A percentile compares a stretch with the other conserved stretches of the same genome.
Evolutionary conservation across 1,284 basidiomycete species (phyloP).

Genomic region (Gymnopus androsaceus): DNA sequence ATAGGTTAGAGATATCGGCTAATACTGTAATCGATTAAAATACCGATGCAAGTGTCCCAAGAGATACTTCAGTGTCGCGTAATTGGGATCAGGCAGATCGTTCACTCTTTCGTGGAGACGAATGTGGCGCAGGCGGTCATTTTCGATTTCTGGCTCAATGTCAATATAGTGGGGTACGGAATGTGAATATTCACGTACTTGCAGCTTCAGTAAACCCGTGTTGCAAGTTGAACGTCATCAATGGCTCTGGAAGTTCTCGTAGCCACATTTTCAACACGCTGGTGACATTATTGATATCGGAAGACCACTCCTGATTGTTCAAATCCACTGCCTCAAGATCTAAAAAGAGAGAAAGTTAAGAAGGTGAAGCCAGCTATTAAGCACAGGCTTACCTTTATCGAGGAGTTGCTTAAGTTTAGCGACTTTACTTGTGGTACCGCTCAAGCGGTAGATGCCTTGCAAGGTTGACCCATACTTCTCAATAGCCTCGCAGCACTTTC

Average conservation of each 20-base stretch:
- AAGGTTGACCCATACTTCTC: slow-evolving; percentile 85
- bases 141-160: slow-evolving; percentile 77
- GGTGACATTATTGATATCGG: slow-evolving; percentile 95
- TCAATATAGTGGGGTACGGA: slow-evolving; percentile 11
- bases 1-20: background rate
- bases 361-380: background rate
- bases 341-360: slow-evolving; percentile 38
- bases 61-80: slow-evolving; percentile 95
- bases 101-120: slow-evolving; percentile 96
- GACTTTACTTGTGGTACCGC: slow-evolving; percentile 90
- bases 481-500: slow-evolving; percentile 90
- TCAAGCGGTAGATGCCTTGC: slow-evolving; percentile 93
- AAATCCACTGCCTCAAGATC: slow-evolving; percentile 87
- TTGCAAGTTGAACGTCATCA: slow-evolving; percentile 85
- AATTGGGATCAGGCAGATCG: slow-evolving; percentile 96
- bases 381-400: slow-evolving; percentile 75
- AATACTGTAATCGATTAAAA: slow-evolving; percentile 23
- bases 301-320: slow-evolving; percentile 85
- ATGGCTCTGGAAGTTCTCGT: slow-evolving; percentile 92
- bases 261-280: slow-evolving; percentile 96
- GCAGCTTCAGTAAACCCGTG: slow-evolving; percentile 94
- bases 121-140: slow-evolving; percentile 91
- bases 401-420: slow-evolving; percentile 81
- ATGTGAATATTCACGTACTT: slow-evolving; percentile 55
- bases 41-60: slow-evolving; percentile 92